These are phyloP conservation scores for Euptelea pleiosperma DNA, from an alignment of 164 flowering plant species.

Conservation along the genomic window DNA sequence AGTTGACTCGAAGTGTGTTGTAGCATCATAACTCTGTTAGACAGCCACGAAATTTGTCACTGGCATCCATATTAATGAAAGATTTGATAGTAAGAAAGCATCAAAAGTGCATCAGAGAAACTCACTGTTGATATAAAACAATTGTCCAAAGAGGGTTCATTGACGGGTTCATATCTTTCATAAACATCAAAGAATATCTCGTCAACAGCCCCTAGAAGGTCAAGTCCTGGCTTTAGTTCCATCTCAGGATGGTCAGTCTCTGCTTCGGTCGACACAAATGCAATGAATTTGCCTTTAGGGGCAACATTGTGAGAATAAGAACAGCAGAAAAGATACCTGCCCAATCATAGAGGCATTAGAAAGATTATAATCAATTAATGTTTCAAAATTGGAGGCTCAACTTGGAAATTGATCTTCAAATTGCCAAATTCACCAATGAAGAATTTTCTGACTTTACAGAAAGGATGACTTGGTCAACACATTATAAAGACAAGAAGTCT, in stretches of 20 bases:
- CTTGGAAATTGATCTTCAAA: neutral
- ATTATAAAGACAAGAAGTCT: too few species aligned
- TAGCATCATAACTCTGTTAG: conserved; percentile 89
- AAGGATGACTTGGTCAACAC: too few species aligned
- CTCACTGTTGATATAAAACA: conserved; percentile 91
- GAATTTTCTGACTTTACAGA: neutral
- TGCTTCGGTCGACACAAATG: conserved; percentile 89
- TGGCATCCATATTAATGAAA: neutral
- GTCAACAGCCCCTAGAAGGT: conserved; percentile 87
- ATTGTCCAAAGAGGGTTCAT: conserved; percentile 81
- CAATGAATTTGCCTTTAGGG: conserved; percentile 93
- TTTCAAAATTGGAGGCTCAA: neutral
- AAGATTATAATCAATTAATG: neutral
- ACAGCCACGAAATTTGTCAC: conserved; percentile 1
- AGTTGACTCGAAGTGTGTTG: conserved; percentile 94
- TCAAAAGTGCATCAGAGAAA: neutral
- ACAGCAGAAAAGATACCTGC: conserved; percentile 94
- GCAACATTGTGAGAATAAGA: conserved; percentile 95
- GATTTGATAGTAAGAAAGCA: neutral
- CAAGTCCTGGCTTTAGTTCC: conserved; percentile 82
- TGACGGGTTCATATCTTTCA: conserved; percentile 86
- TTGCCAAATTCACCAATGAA: neutral
- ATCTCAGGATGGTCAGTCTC: conserved; percentile 79
- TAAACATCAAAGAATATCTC: conserved; percentile 89
- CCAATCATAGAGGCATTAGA: conserved; percentile 10